Conservation (phyloP, 306 rosid genomes). For the Ammopiptanthus mongolicus region DNA sequence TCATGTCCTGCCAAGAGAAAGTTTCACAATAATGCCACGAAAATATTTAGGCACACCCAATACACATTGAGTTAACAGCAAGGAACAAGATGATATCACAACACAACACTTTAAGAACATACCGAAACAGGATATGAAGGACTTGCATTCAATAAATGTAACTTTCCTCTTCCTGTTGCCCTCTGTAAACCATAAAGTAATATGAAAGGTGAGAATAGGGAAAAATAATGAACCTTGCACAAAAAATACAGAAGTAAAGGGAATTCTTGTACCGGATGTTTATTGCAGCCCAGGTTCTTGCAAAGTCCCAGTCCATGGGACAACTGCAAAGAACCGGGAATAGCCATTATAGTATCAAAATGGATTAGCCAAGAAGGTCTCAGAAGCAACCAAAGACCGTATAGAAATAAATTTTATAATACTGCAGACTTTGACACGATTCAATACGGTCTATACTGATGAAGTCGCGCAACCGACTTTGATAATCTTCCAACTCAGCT, state of each 20-base stretch:
- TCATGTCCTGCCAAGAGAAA: background rate
- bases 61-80: background rate
- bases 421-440: conserved; percentile 21
- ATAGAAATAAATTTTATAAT: background rate
- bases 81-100: background rate
- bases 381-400: conserved; percentile 22
- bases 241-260: background rate
- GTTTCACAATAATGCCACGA: background rate
- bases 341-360: conserved; percentile 54
- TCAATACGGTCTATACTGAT: background rate
- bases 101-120: conserved; percentile 17
- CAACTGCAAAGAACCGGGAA: conserved; percentile 77
- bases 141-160: conserved; percentile 28
- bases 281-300: conserved; percentile 45
- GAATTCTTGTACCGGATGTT: conserved; percentile 42
- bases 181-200: conserved; percentile 44
- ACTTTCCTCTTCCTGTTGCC: conserved; percentile 33
- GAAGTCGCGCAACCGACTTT: conserved; percentile 16
- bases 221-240: background rate
- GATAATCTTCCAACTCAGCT: conserved; percentile 24
- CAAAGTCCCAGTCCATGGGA: conserved; percentile 69
- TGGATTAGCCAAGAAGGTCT: conserved; percentile 23
- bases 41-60: background rate
- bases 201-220: background rate
- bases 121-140: conserved; percentile 45